Percentiles rank a stretch among this genome's conserved stretches.
Conservation (phyloP, 1,139 yeast species). For the Saccharomyces hybrid region DNA sequence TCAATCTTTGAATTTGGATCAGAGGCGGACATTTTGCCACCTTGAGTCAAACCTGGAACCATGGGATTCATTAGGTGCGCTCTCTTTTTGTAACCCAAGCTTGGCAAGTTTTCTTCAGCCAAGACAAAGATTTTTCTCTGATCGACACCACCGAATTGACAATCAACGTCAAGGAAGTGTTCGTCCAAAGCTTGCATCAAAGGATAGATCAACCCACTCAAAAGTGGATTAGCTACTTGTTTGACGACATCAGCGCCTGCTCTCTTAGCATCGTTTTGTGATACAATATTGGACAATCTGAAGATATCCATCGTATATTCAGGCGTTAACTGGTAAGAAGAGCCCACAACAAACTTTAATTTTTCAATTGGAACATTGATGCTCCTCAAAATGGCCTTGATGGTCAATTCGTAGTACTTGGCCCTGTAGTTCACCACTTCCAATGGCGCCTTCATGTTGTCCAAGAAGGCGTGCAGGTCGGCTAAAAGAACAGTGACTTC, state of each 20-base stretch:
- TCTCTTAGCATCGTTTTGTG: slow-evolving; percentile 94
- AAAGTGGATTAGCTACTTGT: slow-evolving; percentile 88
- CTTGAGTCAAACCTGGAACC: slow-evolving; percentile 97
- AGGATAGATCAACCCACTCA: slow-evolving; percentile 93
- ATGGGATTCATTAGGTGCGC: slow-evolving; percentile 98
- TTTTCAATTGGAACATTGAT: slow-evolving; percentile 89
- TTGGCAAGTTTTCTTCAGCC: slow-evolving; percentile 88
- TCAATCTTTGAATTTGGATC: slow-evolving; percentile 98
- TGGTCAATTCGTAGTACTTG: slow-evolving; percentile 72
- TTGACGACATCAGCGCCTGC: slow-evolving; percentile 99
- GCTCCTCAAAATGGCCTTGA: slow-evolving; percentile 76
- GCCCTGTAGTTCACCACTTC: slow-evolving; percentile 88
- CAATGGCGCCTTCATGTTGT: slow-evolving; percentile 96
- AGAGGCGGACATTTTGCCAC: slow-evolving; percentile 98
- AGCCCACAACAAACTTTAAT: slow-evolving; percentile 77
- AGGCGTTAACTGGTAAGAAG: slow-evolving; percentile 72
- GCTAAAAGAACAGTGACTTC: slow-evolving; percentile 89
- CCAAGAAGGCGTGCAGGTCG: slow-evolving; percentile 95
- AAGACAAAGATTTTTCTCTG: slow-evolving; percentile 96
- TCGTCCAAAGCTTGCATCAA: slow-evolving; percentile 98
- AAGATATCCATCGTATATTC: slow-evolving; percentile 86
- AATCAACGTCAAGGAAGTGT: slow-evolving; percentile 81
- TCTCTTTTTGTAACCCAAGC: slow-evolving; percentile 89
- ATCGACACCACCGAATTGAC: slow-evolving; percentile 97
- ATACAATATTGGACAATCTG: slow-evolving; percentile 70